Conservation (phyloP, 1,139 yeast genomes). For the Yamadazyma atlantica region DNA sequence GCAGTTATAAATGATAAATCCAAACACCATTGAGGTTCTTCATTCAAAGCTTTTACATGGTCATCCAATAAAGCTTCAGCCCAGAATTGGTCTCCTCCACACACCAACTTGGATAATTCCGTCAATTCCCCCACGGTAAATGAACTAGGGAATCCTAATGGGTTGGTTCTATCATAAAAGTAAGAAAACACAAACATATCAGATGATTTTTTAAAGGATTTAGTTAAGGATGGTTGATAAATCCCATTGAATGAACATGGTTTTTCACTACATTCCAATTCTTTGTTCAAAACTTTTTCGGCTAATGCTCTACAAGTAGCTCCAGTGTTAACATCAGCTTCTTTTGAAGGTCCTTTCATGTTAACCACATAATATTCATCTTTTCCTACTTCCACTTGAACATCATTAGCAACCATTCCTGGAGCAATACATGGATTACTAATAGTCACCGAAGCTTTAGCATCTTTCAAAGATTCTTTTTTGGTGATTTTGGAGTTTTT, state of each 20-base stretch:
- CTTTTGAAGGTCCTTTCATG: slow-evolving; percentile 65
- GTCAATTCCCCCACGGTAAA: slow-evolving; percentile 82
- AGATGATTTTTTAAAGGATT: slow-evolving; percentile 63
- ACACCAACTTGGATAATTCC: slow-evolving; percentile 80
- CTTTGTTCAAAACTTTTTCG: slow-evolving; percentile 81
- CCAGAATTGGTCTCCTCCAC: slow-evolving; percentile 81
- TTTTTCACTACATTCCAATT: slow-evolving; percentile 62
- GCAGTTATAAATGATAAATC: slow-evolving; percentile 90
- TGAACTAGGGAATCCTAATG: slow-evolving; percentile 90
- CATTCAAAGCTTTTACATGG: slow-evolving; percentile 61
- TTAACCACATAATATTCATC: slow-evolving; percentile 58
- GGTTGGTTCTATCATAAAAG: slow-evolving; percentile 91
- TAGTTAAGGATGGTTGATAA: slow-evolving; percentile 87
- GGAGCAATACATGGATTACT: slow-evolving; percentile 89
- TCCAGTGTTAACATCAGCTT: slow-evolving; percentile 28
- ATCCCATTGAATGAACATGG: slow-evolving; percentile 98
- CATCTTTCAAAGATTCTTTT: slow-evolving; percentile 39
- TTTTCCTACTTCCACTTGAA: slow-evolving; percentile 52
- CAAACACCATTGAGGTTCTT: slow-evolving; percentile 91
- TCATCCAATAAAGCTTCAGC: slow-evolving; percentile 59
- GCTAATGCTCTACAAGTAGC: slow-evolving; percentile 84
- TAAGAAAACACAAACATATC: slow-evolving; percentile 90
- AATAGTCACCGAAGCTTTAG: slow-evolving; percentile 42
- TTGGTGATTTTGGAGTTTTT: slow-evolving; percentile 24
- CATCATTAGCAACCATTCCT: slow-evolving; percentile 52